These are phyloP conservation scores for Rhizopogon vinicolor DNA, from an alignment of 768 basidiomycete genomes.

Conservation along the genomic window DNA sequence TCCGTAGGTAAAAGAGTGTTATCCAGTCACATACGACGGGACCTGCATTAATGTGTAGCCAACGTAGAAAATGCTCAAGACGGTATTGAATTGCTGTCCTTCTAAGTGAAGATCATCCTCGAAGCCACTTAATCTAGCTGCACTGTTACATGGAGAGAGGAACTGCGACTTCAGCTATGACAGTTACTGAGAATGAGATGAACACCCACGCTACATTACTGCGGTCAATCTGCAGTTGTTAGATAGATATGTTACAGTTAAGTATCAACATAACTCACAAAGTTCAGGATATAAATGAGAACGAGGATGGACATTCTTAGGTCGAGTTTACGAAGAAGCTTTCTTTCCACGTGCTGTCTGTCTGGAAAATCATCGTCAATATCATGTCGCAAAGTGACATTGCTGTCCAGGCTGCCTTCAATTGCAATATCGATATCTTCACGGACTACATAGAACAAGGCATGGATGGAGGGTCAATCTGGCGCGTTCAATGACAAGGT, in stretches of 20 bases:
- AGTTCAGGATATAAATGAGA: slow-evolving; percentile 31
- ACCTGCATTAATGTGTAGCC: slow-evolving; percentile 80
- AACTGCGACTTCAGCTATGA: neutral
- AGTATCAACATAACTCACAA: slow-evolving; percentile 14
- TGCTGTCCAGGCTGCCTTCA: neutral
- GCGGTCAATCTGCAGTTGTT: slow-evolving; percentile 50
- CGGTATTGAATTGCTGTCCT: slow-evolving; percentile 59
- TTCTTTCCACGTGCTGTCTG: slow-evolving; percentile 35
- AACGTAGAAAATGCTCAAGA: slow-evolving; percentile 64
- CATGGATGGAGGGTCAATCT: neutral
- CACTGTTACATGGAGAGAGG: slow-evolving; percentile 35
- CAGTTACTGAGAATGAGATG: neutral
- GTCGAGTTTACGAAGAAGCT: slow-evolving; percentile 33
- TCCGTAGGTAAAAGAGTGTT: neutral
- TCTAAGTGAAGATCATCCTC: slow-evolving; percentile 55
- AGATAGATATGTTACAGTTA: neutral
- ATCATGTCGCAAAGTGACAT: neutral
- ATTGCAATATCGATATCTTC: neutral
- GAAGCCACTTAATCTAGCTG: slow-evolving; percentile 68
- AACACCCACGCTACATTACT: slow-evolving; percentile 59
- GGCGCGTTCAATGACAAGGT: neutral
- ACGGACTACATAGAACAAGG: neutral
- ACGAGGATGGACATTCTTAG: slow-evolving; percentile 30
- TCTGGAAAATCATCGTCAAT: slow-evolving; percentile 3
- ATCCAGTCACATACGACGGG: slow-evolving; percentile 49